Conservation (phyloP, 169 alveolate genomes). For the Haemoproteus tartakovskyi region DNA sequence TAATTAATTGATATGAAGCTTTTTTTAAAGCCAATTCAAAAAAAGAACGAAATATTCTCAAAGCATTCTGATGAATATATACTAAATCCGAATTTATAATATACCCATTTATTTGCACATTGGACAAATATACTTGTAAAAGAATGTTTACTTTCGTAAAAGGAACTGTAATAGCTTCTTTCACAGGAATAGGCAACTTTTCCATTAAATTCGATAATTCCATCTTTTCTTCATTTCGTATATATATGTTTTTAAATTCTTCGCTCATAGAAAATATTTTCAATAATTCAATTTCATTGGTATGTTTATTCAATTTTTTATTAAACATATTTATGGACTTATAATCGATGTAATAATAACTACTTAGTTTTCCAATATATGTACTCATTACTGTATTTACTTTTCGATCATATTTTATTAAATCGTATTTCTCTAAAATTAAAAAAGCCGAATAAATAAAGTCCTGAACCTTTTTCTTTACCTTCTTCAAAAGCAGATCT, state of each 20-base stretch:
- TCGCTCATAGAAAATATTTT: slow-evolving; percentile 92
- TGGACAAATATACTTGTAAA: slow-evolving; percentile 94
- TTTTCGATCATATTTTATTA: slow-evolving; percentile 92
- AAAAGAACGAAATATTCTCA: slow-evolving; percentile 97
- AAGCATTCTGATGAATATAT: slow-evolving; percentile 97
- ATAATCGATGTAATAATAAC: slow-evolving; percentile 95
- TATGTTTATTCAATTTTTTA: slow-evolving; percentile 85
- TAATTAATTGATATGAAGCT: slow-evolving; percentile 94
- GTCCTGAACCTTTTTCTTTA: slow-evolving; percentile 49
- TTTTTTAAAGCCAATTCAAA: slow-evolving; percentile 93
- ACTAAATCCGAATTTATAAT: slow-evolving; percentile 98
- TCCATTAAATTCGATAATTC: slow-evolving; percentile 93
- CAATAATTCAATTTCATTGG: slow-evolving; percentile 93
- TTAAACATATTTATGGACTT: slow-evolving; percentile 93
- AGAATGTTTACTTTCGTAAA: slow-evolving; percentile 93
- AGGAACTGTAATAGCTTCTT: slow-evolving; percentile 83
- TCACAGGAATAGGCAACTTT: slow-evolving; percentile 90
- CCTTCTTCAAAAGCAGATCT: slow-evolving; percentile 54
- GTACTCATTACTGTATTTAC: slow-evolving; percentile 92
- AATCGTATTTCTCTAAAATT: slow-evolving; percentile 88
- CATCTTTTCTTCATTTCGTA: slow-evolving; percentile 96
- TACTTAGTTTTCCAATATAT: slow-evolving; percentile 97
- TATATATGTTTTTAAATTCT: slow-evolving; percentile 96
- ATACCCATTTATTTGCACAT: slow-evolving; percentile 94
- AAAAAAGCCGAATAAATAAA: slow-evolving; percentile 89